These are phyloP conservation scores for Neoboletus subvelutipes DNA, from an alignment of 768 basidiomycete species.

Conservation along the genomic window DNA sequence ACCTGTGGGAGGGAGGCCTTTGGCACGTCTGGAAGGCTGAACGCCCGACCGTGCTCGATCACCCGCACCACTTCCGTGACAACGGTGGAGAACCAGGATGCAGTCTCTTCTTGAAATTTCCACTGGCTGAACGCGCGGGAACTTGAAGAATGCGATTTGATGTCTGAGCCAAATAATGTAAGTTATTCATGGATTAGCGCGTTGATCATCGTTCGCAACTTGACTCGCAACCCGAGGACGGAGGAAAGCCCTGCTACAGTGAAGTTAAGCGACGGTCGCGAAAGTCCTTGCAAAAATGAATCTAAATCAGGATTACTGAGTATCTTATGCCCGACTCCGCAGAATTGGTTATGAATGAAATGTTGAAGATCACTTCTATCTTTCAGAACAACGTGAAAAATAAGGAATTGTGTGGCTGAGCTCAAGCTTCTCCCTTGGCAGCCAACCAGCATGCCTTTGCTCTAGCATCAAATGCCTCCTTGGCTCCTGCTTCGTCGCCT, in stretches of 20 bases:
- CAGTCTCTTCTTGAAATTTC: background rate
- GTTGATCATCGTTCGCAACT: background rate
- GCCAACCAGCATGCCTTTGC: constrained; percentile 45
- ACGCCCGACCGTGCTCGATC: background rate
- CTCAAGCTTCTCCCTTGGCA: constrained; percentile 35
- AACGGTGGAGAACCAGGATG: background rate
- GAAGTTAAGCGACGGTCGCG: background rate
- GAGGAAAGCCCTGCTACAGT: background rate
- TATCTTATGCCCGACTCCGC: background rate
- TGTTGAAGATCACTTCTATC: background rate
- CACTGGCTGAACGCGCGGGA: background rate
- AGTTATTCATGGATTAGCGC: background rate
- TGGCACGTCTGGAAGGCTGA: background rate
- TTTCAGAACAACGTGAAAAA: background rate
- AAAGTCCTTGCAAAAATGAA: background rate
- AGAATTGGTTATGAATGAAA: background rate
- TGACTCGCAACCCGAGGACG: background rate
- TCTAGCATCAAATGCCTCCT: constrained; percentile 41
- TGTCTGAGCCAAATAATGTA: background rate
- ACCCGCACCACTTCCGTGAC: background rate
- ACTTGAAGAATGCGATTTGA: background rate
- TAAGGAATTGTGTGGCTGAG: background rate
- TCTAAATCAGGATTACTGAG: background rate
- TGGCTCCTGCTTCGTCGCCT: constrained; percentile 43
- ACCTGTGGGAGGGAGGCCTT: background rate